phyloP scores from a whole-genome alignment of 75 land plant genomes.

The Selaginella tamariscina region DNA sequence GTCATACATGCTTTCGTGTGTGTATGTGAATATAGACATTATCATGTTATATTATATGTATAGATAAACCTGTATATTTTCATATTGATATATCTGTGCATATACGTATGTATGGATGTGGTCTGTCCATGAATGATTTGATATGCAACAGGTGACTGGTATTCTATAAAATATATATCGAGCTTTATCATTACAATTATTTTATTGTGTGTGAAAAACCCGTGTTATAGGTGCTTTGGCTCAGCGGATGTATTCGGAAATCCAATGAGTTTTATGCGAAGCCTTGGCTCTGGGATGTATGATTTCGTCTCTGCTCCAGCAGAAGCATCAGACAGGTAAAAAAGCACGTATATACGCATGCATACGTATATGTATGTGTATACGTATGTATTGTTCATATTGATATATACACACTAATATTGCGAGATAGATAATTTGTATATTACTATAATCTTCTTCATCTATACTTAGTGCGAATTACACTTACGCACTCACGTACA shows the following conservation, averaged over 20 bases:
- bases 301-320: slow-evolving; percentile 80
- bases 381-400: no score
- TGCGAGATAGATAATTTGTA: no score
- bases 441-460: no score
- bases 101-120: background rate
- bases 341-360: background rate
- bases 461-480: no score
- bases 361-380: no score
- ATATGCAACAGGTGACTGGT: no score
- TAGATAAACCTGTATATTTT: background rate
- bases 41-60: background rate
- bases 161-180: no score
- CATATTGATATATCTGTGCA: background rate
- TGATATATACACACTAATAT: no score
- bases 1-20: slow-evolving; percentile 20
- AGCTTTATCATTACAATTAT: no score
- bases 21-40: background rate
- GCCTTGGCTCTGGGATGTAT: slow-evolving; percentile 66
- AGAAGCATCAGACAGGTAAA: slow-evolving; percentile 54
- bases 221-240: no score
- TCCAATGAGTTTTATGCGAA: slow-evolving; percentile 89
- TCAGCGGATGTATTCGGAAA: slow-evolving; percentile 97
- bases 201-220: no score
- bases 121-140: background rate
- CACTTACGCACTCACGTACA: no score